These are phyloP conservation scores for Berkeleyomyces basicola DNA, from an alignment of 2,329 filamentous ascomycete species.

Conservation along the genomic window DNA sequence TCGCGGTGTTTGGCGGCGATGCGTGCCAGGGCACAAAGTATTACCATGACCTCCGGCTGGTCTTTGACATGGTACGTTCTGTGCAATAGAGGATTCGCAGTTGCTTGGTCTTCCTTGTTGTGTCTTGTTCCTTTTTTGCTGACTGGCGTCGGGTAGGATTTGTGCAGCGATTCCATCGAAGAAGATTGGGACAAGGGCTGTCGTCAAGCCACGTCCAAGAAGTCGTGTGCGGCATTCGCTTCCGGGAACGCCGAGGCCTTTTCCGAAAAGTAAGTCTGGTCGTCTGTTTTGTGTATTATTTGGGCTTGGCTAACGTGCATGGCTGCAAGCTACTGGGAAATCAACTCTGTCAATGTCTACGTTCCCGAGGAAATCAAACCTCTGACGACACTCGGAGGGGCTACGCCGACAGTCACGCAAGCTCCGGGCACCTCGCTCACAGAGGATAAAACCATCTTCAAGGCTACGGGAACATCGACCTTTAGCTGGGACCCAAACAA, in stretches of 20 bases:
- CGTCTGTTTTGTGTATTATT: not conserved
- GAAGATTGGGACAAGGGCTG: slow-evolving; percentile 24
- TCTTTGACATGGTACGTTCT: slow-evolving; percentile 44
- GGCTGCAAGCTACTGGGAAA: slow-evolving; percentile 31
- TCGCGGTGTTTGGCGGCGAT: slow-evolving; percentile 48
- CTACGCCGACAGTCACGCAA: not conserved
- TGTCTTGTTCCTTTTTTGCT: not conserved
- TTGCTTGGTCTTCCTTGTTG: not conserved
- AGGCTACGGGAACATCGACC: slow-evolving; percentile 6
- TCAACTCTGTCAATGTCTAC: slow-evolving; percentile 38
- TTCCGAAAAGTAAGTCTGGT: slow-evolving; percentile 7
- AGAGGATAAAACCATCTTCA: not conserved
- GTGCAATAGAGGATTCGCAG: accelerated
- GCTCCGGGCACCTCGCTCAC: slow-evolving; percentile 5
- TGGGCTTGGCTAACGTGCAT: slow-evolving; percentile 15
- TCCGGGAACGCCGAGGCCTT: not conserved
- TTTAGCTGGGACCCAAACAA: not conserved
- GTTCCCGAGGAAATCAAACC: slow-evolving; percentile 12
- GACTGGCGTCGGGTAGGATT: slow-evolving; percentile 28
- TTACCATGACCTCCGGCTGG: slow-evolving; percentile 54
- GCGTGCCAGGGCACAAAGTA: slow-evolving; percentile 48
- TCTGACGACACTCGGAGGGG: not conserved
- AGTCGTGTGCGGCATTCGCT: slow-evolving; percentile 27
- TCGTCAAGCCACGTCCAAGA: slow-evolving; percentile 22
- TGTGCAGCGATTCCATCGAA: slow-evolving; percentile 62